phyloP scores from a whole-genome alignment of 2,329 filamentous ascomycete species.

The Botryotinia calthae region DNA sequence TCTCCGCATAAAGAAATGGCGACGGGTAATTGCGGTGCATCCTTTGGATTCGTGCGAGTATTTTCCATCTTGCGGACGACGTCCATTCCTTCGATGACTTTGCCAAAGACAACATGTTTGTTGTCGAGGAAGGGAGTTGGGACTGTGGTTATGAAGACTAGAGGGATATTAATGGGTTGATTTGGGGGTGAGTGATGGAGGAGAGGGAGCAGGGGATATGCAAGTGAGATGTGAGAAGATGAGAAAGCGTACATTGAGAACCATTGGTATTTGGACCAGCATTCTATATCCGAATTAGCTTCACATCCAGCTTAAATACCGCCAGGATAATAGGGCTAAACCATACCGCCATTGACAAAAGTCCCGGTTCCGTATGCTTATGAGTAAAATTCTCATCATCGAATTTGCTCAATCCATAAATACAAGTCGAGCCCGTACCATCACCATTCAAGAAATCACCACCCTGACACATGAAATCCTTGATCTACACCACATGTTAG shows the following conservation, averaged over 20 bases:
- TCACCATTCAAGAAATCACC: slow-evolving; percentile 94
- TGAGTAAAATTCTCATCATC: slow-evolving; percentile 85
- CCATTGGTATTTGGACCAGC: slow-evolving; percentile 91
- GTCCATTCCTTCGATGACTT: slow-evolving; percentile 86
- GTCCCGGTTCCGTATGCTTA: slow-evolving; percentile 74
- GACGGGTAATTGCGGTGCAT: slow-evolving; percentile 82
- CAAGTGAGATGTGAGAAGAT: not conserved
- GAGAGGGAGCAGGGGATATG: not conserved
- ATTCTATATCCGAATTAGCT: slow-evolving; percentile 56
- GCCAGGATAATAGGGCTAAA: not conserved
- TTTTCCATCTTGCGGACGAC: slow-evolving; percentile 90
- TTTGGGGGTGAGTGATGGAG: slow-evolving; percentile 43
- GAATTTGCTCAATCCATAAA: slow-evolving; percentile 83
- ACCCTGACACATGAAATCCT: slow-evolving; percentile 96
- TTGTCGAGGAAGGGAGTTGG: slow-evolving; percentile 83
- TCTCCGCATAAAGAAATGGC: slow-evolving; percentile 85
- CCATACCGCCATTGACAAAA: slow-evolving; percentile 90
- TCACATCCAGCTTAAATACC: not conserved
- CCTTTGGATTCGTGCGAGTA: slow-evolving; percentile 73
- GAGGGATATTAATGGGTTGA: slow-evolving; percentile 65
- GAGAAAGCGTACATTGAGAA: slow-evolving; percentile 58
- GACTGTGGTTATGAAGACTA: slow-evolving; percentile 96
- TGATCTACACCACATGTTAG: slow-evolving; percentile 54
- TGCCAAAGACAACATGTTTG: slow-evolving; percentile 95
- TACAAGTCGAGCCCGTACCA: slow-evolving; percentile 82